These are phyloP conservation scores for Neurospora sp. DNA, from an alignment of 495 filamentous ascomycete species.

Conservation along the genomic window DNA sequence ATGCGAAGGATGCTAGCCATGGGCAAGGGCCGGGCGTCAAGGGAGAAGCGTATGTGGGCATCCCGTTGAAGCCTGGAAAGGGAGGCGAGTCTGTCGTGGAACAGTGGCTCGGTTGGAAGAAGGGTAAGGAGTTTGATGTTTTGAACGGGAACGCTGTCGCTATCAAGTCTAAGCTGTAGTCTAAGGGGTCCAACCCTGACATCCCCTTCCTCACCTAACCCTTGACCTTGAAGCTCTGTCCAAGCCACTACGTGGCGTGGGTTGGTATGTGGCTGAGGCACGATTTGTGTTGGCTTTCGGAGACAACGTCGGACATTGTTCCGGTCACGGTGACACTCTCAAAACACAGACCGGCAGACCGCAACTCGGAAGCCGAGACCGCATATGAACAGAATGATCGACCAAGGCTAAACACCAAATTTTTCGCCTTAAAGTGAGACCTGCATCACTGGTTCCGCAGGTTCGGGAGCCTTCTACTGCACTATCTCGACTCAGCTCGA, in stretches of 20 bases:
- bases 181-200: background rate
- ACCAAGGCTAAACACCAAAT: background rate
- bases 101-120: slow-evolving; percentile 71
- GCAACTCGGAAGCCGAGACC: background rate
- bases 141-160: slow-evolving; percentile 38
- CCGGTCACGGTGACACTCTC: background rate
- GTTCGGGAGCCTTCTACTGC: background rate
- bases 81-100: slow-evolving; percentile 62
- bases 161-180: background rate
- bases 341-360: background rate
- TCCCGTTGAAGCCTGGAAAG: slow-evolving; percentile 49
- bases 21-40: slow-evolving; percentile 41
- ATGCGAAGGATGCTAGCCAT: slow-evolving; percentile 19
- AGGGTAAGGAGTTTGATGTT: slow-evolving; percentile 58
- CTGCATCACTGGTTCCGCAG: background rate
- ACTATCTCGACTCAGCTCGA: background rate
- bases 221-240: background rate
- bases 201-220: background rate
- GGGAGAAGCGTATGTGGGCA: slow-evolving; percentile 54
- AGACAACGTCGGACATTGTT: background rate
- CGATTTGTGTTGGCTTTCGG: background rate
- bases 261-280: background rate
- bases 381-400: background rate
- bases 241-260: background rate
- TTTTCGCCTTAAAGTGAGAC: background rate